phyloP scores from a whole-genome alignment of 805 yeast species.

The Brettanomyces sp. region DNA sequence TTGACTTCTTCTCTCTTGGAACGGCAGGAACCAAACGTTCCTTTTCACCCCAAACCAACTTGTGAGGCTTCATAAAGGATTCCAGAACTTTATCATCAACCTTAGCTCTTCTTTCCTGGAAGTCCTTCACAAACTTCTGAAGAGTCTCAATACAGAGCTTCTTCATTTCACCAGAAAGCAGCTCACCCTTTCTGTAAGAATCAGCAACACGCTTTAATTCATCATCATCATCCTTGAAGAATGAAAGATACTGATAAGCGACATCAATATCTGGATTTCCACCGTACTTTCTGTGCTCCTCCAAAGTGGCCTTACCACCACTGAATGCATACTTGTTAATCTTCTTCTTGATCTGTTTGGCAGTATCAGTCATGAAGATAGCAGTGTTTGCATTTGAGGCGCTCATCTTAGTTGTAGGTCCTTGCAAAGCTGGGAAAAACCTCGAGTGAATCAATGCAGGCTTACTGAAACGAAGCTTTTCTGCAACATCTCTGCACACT shows the following conservation, averaged over 20 bases:
- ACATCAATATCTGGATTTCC: constrained; percentile 96
- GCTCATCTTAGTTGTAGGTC: constrained; percentile 93
- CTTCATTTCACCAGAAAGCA: constrained; percentile 91
- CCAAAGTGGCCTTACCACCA: constrained; percentile 82
- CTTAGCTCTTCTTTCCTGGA: constrained; percentile 68
- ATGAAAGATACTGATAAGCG: constrained; percentile 84
- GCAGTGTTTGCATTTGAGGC: constrained; percentile 89
- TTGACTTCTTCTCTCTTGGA: constrained; percentile 34
- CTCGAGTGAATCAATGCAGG: constrained; percentile 90
- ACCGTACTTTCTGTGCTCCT: constrained; percentile 83
- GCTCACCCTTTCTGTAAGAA: constrained; percentile 67
- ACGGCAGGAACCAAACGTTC: constrained; percentile 69
- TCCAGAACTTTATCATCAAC: constrained; percentile 55
- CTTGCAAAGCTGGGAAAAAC: constrained; percentile 97
- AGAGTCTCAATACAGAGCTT: constrained; percentile 72
- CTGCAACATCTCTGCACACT: constrained; percentile 95
- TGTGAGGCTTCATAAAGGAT: constrained; percentile 77
- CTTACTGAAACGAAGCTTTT: constrained; percentile 79
- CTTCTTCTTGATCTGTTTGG: constrained; percentile 86
- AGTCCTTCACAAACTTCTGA: constrained; percentile 68
- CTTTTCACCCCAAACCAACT: constrained; percentile 62
- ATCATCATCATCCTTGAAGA: constrained; percentile 84
- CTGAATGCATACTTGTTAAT: constrained; percentile 94
- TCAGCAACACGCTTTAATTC: constrained; percentile 53
- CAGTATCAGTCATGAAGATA: constrained; percentile 90